Percentiles rank a stretch among this genome's conserved stretches.
Evolutionary conservation across 352 stramenopile genomes (phyloP).

Genomic region (Salisapilia sapeloensis): DNA sequence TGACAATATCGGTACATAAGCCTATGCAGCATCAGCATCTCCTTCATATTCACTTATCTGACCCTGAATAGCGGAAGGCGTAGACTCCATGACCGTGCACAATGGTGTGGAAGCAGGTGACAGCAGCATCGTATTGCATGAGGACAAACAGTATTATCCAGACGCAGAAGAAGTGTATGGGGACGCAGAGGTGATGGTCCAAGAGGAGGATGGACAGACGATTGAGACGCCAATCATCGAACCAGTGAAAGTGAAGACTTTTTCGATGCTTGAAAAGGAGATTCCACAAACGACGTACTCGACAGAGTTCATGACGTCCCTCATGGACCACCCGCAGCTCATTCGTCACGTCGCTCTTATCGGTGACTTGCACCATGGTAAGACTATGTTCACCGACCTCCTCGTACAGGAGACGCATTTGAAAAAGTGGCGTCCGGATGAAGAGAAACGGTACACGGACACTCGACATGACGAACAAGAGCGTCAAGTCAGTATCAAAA

Average conservation of each 20-base stretch:
- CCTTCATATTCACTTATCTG: too few species aligned
- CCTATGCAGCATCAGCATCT: too few species aligned
- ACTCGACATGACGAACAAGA: slow-evolving; percentile 94
- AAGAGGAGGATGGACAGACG: slow-evolving; percentile 98
- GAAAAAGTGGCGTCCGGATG: slow-evolving; percentile 56
- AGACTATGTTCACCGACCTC: slow-evolving; percentile 86
- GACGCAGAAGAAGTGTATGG: slow-evolving; percentile 93
- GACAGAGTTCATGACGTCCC: slow-evolving; percentile 72
- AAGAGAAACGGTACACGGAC: slow-evolving; percentile 89
- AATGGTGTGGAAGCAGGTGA: slow-evolving; percentile 50
- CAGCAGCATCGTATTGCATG: slow-evolving; percentile 95
- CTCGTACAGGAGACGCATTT: slow-evolving; percentile 84
- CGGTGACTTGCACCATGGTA: slow-evolving; percentile 94
- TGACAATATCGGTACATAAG: too few species aligned
- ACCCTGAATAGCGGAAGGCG: slow-evolving; percentile 10
- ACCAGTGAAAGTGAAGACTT: slow-evolving; percentile 88
- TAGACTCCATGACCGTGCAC: slow-evolving; percentile 34
- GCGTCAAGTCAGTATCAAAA: slow-evolving; percentile 93
- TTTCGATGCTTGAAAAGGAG: slow-evolving; percentile 78
- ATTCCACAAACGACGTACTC: slow-evolving; percentile 78
- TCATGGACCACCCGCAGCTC: slow-evolving; percentile 82
- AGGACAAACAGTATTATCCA: slow-evolving; percentile 99
- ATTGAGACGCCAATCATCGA: slow-evolving; percentile 98
- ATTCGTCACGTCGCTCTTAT: slow-evolving; percentile 93
- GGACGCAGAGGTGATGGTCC: slow-evolving; percentile 92